Evolutionary conservation across 2,329 filamentous ascomycete genomes (phyloP).

Genomic region (Apiospora hydei): DNA sequence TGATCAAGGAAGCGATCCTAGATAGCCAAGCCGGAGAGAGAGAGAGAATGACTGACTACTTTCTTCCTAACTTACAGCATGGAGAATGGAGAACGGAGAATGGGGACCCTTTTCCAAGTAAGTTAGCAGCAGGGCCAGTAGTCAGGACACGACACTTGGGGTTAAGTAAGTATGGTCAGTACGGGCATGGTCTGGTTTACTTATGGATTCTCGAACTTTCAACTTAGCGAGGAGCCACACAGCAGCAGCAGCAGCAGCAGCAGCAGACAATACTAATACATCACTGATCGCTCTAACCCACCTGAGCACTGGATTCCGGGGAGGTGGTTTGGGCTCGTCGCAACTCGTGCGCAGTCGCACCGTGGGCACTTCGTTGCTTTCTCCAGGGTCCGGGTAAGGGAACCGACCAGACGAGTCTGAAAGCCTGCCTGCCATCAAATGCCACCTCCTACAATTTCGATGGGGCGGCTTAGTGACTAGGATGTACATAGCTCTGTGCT

Average conservation of each 20-base stretch:
- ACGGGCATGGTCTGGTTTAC: not conserved
- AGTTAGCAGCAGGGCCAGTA: not conserved
- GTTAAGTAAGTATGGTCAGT: not conserved
- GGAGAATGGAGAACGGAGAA: not conserved
- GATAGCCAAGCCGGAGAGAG: not conserved
- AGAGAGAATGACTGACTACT: too few relatives aligned
- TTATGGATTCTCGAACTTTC: not conserved
- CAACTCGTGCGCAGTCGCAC: not conserved
- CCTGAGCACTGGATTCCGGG: conserved; percentile 8
- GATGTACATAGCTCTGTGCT: not conserved
- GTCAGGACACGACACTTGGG: not conserved
- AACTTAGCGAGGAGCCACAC: too few relatives aligned
- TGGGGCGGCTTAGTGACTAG: not conserved
- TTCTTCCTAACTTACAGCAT: not conserved
- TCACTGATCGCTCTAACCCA: not conserved
- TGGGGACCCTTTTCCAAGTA: not conserved
- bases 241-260: not conserved
- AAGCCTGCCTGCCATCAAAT: too few relatives aligned
- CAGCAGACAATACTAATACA: too few relatives aligned
- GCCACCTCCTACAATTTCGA: not conserved
- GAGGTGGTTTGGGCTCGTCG: conserved; percentile 11
- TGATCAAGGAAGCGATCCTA: not conserved
- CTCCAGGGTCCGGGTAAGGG: conserved; percentile 10
- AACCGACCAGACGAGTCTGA: not conserved
- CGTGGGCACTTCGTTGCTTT: too few relatives aligned